Evolutionary conservation across 75 land plant genomes (phyloP), one percentile per base, ranked within the genome.

Genomic region (Chamaecyparis obtusa): DNA sequence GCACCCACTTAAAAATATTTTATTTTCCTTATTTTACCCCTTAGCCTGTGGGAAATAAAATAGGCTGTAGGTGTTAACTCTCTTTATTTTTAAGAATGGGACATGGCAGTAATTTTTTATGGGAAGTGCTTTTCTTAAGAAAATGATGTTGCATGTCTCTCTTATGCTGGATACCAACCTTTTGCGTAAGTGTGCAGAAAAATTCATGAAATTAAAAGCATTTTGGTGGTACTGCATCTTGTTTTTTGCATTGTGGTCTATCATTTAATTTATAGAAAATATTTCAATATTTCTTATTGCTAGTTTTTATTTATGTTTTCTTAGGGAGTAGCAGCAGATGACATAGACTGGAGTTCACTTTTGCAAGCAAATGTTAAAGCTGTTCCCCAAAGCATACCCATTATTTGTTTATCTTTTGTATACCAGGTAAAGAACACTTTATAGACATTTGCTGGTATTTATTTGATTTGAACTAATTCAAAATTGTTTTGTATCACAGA

Each of bases 391-490:
- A 97, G 99, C 84, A 89, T 97, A 85, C 99, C 99, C 46, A 93
- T 97, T 49, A 95, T 97, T 85, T 93, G 94, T 51, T 94, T 97
- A 64, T 89, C 99, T 69, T 97, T 96, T 89, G 99, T 97, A 30
- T 97, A 97, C 85, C 99, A 97, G 95, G 99, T 97, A 85, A 87
- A 8, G 19, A 64, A 51, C 39, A 21, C 36, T 30, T 67, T 35
- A 78, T 60, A 49, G 57, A 87, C 48, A 64, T n/a, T 41, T 60
- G 78, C 6, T 46, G 13, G 21, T 6, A 44, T 39, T n/a, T 49
- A 46, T 21, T 84, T 48, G 19, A 46, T 57, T 9, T 44, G 30
- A 84, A 27, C 85, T 84, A 78, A 41, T 78, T 19, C 35, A 35
- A 32, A 21, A 80, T 84, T 33, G 69, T 35, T 82, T 32, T 85